Percentiles rank a stretch among this genome's conserved stretches.
Evolutionary conservation across 164 flowering plant genomes (phyloP).

Genomic region (Santalum album): DNA sequence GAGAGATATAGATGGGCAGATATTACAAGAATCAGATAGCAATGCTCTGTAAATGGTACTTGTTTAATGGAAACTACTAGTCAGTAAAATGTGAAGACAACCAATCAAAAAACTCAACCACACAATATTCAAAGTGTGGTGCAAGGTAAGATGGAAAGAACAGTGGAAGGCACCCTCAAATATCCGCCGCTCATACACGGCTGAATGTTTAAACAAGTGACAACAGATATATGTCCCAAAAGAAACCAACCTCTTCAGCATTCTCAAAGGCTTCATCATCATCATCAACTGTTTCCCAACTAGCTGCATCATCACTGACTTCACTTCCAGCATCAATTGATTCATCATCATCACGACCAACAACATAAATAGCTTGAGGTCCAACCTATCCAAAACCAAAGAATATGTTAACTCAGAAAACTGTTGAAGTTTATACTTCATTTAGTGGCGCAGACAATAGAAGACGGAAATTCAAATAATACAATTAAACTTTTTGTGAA

Average conservation of each 20-base stretch:
- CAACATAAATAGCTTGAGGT: constrained; percentile 97
- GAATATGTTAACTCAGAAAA: background rate
- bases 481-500: too few species aligned
- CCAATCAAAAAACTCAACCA: too few species aligned
- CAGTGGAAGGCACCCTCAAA: too few species aligned
- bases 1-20: background rate
- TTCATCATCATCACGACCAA: constrained; percentile 90
- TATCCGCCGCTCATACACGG: too few species aligned
- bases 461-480: background rate
- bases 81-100: too few species aligned
- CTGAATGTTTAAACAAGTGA: background rate
- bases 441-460: background rate
- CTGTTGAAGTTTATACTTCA: too few species aligned
- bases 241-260: constrained; percentile 53
- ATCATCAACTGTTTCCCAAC: constrained; percentile 96
- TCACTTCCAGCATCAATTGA: constrained; percentile 73
- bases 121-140: too few species aligned
- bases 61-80: too few species aligned
- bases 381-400: constrained; percentile 64
- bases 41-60: background rate
- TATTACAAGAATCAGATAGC: background rate
- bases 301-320: constrained; percentile 73
- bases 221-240: constrained; percentile 1
- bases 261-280: constrained; percentile 58
- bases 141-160: too few species aligned